These are phyloP conservation scores for Dactylorhiza incarnata DNA, from an alignment of 106 monocot genomes.

Conservation along the genomic window DNA sequence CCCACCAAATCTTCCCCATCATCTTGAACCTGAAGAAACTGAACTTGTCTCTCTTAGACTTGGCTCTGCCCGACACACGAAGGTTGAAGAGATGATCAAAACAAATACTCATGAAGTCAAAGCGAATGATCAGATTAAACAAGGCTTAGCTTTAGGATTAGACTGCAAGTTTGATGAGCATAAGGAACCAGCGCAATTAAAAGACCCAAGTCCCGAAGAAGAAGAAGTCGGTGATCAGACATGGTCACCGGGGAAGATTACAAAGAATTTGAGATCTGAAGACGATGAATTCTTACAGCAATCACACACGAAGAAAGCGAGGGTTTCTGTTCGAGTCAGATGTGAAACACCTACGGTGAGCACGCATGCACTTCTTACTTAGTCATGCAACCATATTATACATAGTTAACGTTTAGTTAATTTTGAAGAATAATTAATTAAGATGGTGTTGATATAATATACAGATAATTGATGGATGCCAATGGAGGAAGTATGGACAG, in stretches of 20 bases:
- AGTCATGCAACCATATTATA: no score
- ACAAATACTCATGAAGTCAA: neutral
- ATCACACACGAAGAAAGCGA: slow-evolving; percentile 66
- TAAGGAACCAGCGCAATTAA: slow-evolving; percentile 1
- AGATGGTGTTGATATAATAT: no score
- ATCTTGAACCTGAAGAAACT: slow-evolving; percentile 19
- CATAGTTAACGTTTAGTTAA: no score
- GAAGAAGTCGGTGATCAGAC: neutral
- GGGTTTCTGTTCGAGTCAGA: slow-evolving; percentile 84
- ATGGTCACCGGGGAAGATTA: slow-evolving; percentile 6
- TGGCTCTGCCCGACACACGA: slow-evolving; percentile 20
- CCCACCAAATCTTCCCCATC: neutral
- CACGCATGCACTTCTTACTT: neutral
- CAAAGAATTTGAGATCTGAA: slow-evolving; percentile 16
- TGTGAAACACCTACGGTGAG: slow-evolving; percentile 80
- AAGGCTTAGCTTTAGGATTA: slow-evolving; percentile 47
- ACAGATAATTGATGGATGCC: slow-evolving; percentile 96
- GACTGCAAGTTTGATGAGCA: slow-evolving; percentile 28
- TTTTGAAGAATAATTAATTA: no score
- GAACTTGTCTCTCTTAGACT: slow-evolving; percentile 68
- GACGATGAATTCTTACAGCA: slow-evolving; percentile 49
- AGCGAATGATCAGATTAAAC: slow-evolving; percentile 1
- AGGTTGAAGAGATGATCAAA: slow-evolving; percentile 3
- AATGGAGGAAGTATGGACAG: slow-evolving; percentile 96
- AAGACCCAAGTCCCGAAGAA: slow-evolving; percentile 26